phyloP scores from a whole-genome alignment of 495 filamentous ascomycete species.

The Annulohypoxylon moriforme region DNA sequence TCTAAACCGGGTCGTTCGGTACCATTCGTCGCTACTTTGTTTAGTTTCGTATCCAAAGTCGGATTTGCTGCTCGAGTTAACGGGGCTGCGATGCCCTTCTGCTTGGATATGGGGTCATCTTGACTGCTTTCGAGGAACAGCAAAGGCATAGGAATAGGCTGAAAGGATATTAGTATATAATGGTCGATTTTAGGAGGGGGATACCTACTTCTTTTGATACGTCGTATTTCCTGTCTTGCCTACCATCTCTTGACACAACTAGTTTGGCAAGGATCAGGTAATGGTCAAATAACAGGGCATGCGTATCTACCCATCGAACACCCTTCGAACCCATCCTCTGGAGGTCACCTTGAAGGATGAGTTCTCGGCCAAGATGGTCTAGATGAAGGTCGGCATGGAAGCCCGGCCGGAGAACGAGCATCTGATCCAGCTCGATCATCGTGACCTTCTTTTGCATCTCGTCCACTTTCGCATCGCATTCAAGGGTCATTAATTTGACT shows the following conservation, averaged over 20 bases:
- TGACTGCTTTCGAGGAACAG: conserved; percentile 89
- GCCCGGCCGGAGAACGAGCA: conserved; percentile 83
- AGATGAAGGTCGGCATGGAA: conserved; percentile 93
- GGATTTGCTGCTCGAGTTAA: conserved; percentile 61
- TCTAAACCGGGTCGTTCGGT: conserved; percentile 68
- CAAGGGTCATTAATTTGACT: conserved; percentile 88
- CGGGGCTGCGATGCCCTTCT: conserved; percentile 80
- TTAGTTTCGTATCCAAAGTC: conserved; percentile 63
- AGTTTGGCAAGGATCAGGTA: conserved; percentile 94
- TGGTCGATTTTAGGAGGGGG: background rate
- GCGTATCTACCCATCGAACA: conserved; percentile 91
- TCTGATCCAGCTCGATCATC: conserved; percentile 82
- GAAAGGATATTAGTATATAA: conserved; percentile 18
- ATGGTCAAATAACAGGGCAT: conserved; percentile 94
- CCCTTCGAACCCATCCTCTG: conserved; percentile 87
- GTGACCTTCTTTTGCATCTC: conserved; percentile 94
- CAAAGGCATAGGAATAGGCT: conserved; percentile 97
- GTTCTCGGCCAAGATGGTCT: conserved; percentile 87
- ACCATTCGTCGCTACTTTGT: conserved; percentile 61
- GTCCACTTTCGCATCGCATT: conserved; percentile 94
- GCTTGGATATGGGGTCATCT: conserved; percentile 90
- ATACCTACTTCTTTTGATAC: conserved; percentile 85
- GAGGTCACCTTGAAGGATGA: conserved; percentile 90
- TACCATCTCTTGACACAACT: conserved; percentile 71
- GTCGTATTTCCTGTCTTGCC: conserved; percentile 88